phyloP scores from a whole-genome alignment of 495 filamentous ascomycete genomes.

The Ramalina peruviana region DNA sequence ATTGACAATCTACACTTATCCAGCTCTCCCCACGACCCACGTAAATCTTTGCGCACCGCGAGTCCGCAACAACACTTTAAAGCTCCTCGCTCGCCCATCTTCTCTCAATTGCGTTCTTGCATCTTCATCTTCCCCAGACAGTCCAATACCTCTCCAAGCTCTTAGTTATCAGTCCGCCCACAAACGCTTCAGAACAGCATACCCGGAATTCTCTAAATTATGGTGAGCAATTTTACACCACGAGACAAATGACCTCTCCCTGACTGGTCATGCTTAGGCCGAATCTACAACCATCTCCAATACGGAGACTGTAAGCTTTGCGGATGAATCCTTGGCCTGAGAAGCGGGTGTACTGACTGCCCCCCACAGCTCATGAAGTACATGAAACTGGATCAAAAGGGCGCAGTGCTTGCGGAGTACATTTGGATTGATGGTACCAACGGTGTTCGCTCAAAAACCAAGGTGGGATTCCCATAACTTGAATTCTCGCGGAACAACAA shows the following conservation, averaged over 20 bases:
- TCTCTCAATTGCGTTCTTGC: not conserved
- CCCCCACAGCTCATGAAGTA: conserved; percentile 70
- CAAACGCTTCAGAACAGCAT: not conserved
- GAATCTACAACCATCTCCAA: conserved; percentile 50
- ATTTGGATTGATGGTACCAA: conserved; percentile 85
- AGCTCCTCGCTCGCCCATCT: not conserved
- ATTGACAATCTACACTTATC: too few relatives aligned
- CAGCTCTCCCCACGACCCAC: too few relatives aligned
- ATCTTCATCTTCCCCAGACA: not conserved
- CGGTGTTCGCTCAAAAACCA: conserved; percentile 76
- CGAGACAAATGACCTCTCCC: not conserved
- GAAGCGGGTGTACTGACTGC: not conserved
- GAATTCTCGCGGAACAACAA: not conserved
- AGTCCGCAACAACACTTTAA: not conserved
- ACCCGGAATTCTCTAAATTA: conserved; percentile 3
- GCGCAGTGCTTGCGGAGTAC: conserved; percentile 79
- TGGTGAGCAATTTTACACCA: conserved; percentile 9
- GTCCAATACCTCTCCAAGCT: not conserved
- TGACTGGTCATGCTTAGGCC: conserved; percentile 22
- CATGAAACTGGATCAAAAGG: conserved; percentile 78
- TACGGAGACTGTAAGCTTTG: conserved; percentile 50
- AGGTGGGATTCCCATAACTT: conserved; percentile 39
- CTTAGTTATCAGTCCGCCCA: too few relatives aligned
- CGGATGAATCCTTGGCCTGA: not conserved
- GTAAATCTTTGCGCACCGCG: too few relatives aligned